A percentile compares a stretch with the other conserved stretches of the same genome.
These are phyloP conservation scores for Middelhovenomyces tepae DNA, from an alignment of 805 yeast species.

Conservation along the genomic window DNA sequence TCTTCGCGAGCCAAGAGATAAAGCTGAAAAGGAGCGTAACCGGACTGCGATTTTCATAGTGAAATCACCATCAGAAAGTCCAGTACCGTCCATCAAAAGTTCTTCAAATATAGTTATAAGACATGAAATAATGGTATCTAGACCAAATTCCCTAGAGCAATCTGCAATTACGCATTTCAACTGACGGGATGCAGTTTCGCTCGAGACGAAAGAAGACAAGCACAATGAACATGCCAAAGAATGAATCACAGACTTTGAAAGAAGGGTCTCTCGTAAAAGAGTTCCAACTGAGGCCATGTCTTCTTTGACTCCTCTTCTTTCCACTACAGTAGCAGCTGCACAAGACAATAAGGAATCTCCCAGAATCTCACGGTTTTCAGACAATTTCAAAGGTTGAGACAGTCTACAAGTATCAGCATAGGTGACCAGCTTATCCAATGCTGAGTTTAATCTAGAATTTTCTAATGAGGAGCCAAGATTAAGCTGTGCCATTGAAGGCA, in stretches of 20 bases:
- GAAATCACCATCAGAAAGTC: too few relatives aligned
- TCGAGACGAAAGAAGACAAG: conserved; percentile 1
- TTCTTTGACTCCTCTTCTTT: conserved; percentile 47
- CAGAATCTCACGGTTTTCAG: conserved; percentile 45
- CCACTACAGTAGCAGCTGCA: conserved; percentile 53
- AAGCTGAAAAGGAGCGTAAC: too few relatives aligned
- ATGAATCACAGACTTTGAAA: conserved; percentile 10
- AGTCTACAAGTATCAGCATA: too few relatives aligned
- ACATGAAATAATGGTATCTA: conserved; percentile 56
- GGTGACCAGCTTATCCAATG: too few relatives aligned
- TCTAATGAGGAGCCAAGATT: conserved; percentile 7
- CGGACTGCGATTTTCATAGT: too few relatives aligned
- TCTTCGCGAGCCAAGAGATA: too few relatives aligned
- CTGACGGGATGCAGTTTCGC: too few relatives aligned
- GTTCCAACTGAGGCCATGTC: too few relatives aligned
- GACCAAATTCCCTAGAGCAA: conserved; percentile 63
- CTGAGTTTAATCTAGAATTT: too few relatives aligned
- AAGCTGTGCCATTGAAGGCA: conserved; percentile 12
- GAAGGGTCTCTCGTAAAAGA: conserved; percentile 10
- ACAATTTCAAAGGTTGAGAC: too few relatives aligned
- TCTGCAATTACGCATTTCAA: conserved; percentile 12
- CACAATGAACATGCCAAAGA: conserved; percentile 13
- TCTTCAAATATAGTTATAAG: conserved; percentile 62
- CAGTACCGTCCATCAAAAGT: too few relatives aligned
- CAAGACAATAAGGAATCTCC: conserved; percentile 51